Conservation (phyloP, 176 grass and related monocot genomes). For the Hyparrhenia diplandra region DNA sequence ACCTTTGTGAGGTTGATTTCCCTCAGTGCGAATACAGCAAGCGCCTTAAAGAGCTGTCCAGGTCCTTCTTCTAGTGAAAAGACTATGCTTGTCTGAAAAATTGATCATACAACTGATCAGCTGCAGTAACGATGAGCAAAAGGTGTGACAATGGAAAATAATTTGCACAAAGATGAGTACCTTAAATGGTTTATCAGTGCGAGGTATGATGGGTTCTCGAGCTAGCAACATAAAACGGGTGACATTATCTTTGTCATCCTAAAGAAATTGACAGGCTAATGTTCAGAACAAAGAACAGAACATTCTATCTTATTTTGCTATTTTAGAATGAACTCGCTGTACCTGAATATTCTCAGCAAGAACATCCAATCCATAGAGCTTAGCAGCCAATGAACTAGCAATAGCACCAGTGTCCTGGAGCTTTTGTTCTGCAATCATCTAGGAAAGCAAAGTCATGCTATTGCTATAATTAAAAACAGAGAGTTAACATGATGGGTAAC, state of each 20-base stretch:
- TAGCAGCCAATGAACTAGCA: conserved; percentile 80
- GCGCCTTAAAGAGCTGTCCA: conserved; percentile 83
- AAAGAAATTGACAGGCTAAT: conserved; percentile 13
- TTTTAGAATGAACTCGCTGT: conserved; percentile 5
- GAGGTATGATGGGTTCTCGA: conserved; percentile 79
- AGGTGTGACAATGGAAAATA: not conserved
- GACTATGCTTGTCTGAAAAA: conserved; percentile 86
- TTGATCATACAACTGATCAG: conserved; percentile 27
- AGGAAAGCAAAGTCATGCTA: conserved; percentile 5
- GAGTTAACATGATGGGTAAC: not conserved
- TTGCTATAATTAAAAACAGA: conserved; percentile 1
- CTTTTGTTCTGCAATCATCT: conserved; percentile 66
- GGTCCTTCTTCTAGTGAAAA: conserved; percentile 95
- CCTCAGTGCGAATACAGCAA: conserved; percentile 90
- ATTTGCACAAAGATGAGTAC: conserved; percentile 23
- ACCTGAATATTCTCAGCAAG: conserved; percentile 97
- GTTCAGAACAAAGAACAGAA: conserved; percentile 12
- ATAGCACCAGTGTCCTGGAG: conserved; percentile 71
- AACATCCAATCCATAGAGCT: conserved; percentile 87
- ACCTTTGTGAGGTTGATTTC: conserved; percentile 93
- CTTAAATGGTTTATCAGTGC: conserved; percentile 79
- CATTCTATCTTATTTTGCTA: not conserved
- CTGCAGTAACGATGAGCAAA: not conserved
- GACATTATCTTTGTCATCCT: conserved; percentile 91
- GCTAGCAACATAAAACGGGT: conserved; percentile 87